Base-by-base conservation (phyloP, 2,329 filamentous ascomycete species). In the Calcarisporium arbuscula region DNA sequence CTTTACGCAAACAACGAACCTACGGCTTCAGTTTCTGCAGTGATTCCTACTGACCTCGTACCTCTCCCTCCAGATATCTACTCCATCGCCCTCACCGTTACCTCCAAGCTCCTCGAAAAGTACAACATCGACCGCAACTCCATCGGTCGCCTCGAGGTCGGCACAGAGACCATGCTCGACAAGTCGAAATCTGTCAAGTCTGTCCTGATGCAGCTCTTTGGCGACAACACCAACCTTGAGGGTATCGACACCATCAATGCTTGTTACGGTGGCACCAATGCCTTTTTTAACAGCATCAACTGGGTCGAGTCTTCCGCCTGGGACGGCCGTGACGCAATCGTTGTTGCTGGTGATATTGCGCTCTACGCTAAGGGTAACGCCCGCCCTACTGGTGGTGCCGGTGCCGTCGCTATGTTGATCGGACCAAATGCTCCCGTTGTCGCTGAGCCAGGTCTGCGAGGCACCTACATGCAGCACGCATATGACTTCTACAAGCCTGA, bases 401-500 rank as follows among this genome's bases (percentile, higher is more conserved):
- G 85, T 50, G 80, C 74, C 44, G 82, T 90, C 41, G 85, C 85
- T 53, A 73, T 90, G 70, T 68, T 90, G 48, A 73, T 90, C 50
- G 85, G 85, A 36, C 84, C 85, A 39, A 68, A 89, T 55, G 85
- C 85, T 34, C 84, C 84, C 36, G 67, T 90, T 44, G 82, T 81
- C 41, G 68, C 83, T 46, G 85, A 90, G 65, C 77, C 85, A 33
- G 85, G 85, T 56, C 76, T 88, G 56, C 80, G 85, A 54, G 85
- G 82, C 56, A 80, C 72, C 51, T 87, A 85, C 70, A 82, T 89
- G 79, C 72, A 80, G 61, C 85, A 90, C 65, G 81, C 80, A 51
- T 92, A 90, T 63, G 85, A 90, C 62, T 90, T 90, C 62, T 90
- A 87, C 78, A 90, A 90, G 79, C 84, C 85, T 53, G 85, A 90